Evolutionary conservation across 106 monocot species (phyloP).

Genomic region (Dioscorea zingiberensis): DNA sequence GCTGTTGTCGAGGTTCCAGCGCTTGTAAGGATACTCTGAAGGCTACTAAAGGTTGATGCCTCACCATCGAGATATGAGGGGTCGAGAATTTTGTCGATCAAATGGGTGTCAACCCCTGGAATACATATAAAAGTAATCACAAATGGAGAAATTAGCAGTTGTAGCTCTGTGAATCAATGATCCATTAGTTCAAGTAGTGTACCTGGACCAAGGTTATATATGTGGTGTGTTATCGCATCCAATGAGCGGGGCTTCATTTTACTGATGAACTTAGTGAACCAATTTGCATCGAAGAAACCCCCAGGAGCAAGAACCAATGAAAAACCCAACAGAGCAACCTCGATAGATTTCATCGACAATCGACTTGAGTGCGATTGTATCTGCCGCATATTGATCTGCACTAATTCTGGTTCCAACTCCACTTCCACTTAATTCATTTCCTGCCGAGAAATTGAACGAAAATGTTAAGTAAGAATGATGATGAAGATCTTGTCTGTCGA

Average conservation of each 20-base stretch:
- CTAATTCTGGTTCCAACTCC: slow-evolving; percentile 64
- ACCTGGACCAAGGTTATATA: slow-evolving; percentile 95
- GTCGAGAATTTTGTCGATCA: slow-evolving; percentile 71
- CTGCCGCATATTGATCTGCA: slow-evolving; percentile 65
- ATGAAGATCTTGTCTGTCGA: too few species aligned
- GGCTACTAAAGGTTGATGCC: slow-evolving; percentile 44
- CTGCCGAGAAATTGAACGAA: slow-evolving; percentile 20
- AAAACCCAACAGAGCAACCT: slow-evolving; percentile 33
- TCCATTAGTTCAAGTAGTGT: background rate
- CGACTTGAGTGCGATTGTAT: slow-evolving; percentile 47
- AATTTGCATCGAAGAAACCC: slow-evolving; percentile 64
- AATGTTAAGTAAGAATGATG: too few species aligned
- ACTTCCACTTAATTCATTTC: slow-evolving; percentile 86
- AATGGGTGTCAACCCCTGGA: slow-evolving; percentile 59
- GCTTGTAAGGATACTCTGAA: slow-evolving; percentile 43
- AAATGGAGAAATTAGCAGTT: too few species aligned
- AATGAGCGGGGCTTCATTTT: slow-evolving; percentile 57
- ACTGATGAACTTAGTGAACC: slow-evolving; percentile 56
- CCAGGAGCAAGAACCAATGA: slow-evolving; percentile 76
- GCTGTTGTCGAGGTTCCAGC: slow-evolving; percentile 41
- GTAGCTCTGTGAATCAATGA: background rate
- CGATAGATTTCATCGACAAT: slow-evolving; percentile 50
- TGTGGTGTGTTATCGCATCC: slow-evolving; percentile 91
- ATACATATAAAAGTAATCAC: too few species aligned
- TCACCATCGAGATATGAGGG: slow-evolving; percentile 68